These are phyloP conservation scores for Lichtheimia ornata DNA, from an alignment of 371 early-diverging fungal species.

Conservation along the genomic window DNA sequence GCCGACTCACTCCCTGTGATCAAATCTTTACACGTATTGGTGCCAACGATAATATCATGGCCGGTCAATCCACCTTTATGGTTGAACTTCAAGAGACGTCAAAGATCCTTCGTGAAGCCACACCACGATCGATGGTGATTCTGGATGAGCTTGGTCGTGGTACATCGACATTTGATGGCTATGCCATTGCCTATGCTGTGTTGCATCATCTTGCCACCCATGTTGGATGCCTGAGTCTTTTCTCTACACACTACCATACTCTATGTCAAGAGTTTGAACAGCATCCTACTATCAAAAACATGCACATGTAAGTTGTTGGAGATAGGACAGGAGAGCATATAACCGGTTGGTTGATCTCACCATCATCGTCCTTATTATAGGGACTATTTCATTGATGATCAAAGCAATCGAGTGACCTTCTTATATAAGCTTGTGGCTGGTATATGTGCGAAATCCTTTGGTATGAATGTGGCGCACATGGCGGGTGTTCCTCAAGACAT, in stretches of 20 bases:
- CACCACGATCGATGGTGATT: slow-evolving; percentile 94
- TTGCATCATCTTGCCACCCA: slow-evolving; percentile 85
- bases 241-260: slow-evolving; percentile 98
- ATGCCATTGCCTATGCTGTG: slow-evolving; percentile 96
- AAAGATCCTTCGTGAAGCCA: slow-evolving; percentile 92
- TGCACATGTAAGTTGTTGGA: slow-evolving; percentile 66
- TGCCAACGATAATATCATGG: slow-evolving; percentile 96
- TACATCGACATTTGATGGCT: slow-evolving; percentile 98
- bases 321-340: neutral
- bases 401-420: slow-evolving; percentile 90
- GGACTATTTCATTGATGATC: slow-evolving; percentile 86
- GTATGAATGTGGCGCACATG: slow-evolving; percentile 95
- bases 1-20: slow-evolving; percentile 88
- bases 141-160: slow-evolving; percentile 99
- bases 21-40: slow-evolving; percentile 97
- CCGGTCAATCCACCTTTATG: slow-evolving; percentile 99
- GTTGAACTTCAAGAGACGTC: slow-evolving; percentile 97
- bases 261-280: slow-evolving; percentile 84
- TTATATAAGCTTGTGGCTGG: slow-evolving; percentile 91
- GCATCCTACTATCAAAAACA: slow-evolving; percentile 60
- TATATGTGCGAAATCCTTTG: slow-evolving; percentile 79
- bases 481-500: slow-evolving; percentile 85
- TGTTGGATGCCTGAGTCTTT: slow-evolving; percentile 89
- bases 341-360: no score
- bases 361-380: no score